Evolutionary conservation across 345 rosid species (phyloP).

Genomic region (Euphorbia peplus): DNA sequence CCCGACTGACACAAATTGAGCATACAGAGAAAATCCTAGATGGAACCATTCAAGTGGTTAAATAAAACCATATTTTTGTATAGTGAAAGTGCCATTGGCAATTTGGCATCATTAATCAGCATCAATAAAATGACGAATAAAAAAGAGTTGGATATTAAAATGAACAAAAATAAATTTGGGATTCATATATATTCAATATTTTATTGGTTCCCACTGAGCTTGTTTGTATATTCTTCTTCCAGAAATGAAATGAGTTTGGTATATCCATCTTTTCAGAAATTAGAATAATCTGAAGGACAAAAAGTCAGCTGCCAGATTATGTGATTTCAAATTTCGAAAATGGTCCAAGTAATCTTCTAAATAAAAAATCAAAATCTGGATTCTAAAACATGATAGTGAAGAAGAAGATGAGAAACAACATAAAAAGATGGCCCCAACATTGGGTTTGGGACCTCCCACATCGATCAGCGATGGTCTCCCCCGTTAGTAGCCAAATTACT

Average conservation of each 20-base stretch:
- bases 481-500: slow-evolving; percentile 39
- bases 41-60: not conserved
- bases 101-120: too few species aligned
- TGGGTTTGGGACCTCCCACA: slow-evolving; percentile 7
- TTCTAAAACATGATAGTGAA: slow-evolving; percentile 17
- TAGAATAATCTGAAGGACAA: slow-evolving; percentile 12
- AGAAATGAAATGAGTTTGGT: slow-evolving; percentile 32
- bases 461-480: slow-evolving; percentile 42
- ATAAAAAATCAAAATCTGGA: slow-evolving; percentile 25
- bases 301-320: slow-evolving; percentile 10
- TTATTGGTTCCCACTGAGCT: slow-evolving; percentile 29
- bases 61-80: not conserved
- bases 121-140: not conserved
- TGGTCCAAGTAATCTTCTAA: slow-evolving; percentile 25
- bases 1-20: too few species aligned
- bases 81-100: not conserved
- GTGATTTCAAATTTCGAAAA: slow-evolving; percentile 10
- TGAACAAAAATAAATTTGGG: not conserved
- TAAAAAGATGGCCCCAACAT: slow-evolving; percentile 10
- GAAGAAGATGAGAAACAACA: slow-evolving; percentile 14
- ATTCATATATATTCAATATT: slow-evolving; percentile 6
- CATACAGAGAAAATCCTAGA: too few species aligned
- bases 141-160: not conserved
- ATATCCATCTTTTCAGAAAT: slow-evolving; percentile 29
- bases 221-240: slow-evolving; percentile 34